phyloP scores from a whole-genome alignment of 805 yeast genomes.

The Hanseniaspora vineae region DNA sequence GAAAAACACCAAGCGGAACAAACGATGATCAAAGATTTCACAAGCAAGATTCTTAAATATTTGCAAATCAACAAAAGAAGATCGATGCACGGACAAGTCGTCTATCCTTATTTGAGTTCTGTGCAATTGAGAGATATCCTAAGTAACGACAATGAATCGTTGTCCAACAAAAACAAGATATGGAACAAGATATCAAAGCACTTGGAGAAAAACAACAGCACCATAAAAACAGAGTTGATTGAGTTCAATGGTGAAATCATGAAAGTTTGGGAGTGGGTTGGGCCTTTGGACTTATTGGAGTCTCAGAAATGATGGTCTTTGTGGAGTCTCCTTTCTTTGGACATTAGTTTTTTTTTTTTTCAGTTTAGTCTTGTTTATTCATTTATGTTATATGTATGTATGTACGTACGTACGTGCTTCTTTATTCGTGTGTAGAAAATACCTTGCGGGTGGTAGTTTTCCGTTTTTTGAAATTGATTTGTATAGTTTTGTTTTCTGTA shows the following conservation, averaged over 20 bases:
- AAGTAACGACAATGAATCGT: constrained; percentile 20
- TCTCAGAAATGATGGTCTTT: neutral
- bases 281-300: constrained; percentile 14
- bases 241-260: constrained; percentile 82
- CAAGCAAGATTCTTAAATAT: constrained; percentile 35
- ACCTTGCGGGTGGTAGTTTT: neutral
- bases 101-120: constrained; percentile 42
- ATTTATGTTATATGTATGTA: neutral
- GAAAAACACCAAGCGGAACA: constrained; percentile 27
- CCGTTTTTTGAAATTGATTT: neutral
- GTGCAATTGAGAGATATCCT: constrained; percentile 62
- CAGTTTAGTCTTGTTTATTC: neutral
- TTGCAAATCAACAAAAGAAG: constrained; percentile 34
- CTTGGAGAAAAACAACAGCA: constrained; percentile 49
- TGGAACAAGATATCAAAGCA: constrained; percentile 47
- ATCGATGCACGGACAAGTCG: constrained; percentile 22
- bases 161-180: constrained; percentile 27
- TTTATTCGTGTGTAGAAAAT: neutral
- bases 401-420: neutral
- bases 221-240: constrained; percentile 44
- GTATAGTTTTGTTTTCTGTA: neutral
- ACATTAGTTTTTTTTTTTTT: neutral
- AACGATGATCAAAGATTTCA: constrained; percentile 31
- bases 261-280: constrained; percentile 82
- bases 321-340: too few relatives aligned